Conservation (phyloP, 768 basidiomycete species). For the Lactifluus subvellereus region DNA sequence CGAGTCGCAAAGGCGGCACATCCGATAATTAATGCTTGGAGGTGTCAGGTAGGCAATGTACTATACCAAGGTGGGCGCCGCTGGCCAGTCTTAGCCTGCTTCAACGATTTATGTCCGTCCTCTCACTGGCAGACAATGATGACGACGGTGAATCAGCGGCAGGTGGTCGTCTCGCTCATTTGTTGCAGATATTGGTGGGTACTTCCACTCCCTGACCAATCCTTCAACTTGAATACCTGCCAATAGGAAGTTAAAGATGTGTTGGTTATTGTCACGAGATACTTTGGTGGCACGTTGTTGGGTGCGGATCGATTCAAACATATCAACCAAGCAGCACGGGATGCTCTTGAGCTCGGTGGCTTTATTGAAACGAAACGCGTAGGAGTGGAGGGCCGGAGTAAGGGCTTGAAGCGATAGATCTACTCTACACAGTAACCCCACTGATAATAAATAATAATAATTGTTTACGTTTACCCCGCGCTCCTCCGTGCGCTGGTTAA, state of each 20-base stretch:
- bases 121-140: constrained; percentile 64
- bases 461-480: too few relatives aligned
- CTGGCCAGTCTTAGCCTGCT: background rate
- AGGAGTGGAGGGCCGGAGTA: background rate
- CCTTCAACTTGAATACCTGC: background rate
- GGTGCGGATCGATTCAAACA: constrained; percentile 88
- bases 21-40: constrained; percentile 34
- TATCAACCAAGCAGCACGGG: constrained; percentile 92
- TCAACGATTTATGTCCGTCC: background rate
- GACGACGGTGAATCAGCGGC: constrained; percentile 95
- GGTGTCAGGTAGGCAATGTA: constrained; percentile 28
- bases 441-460: too few relatives aligned
- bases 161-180: constrained; percentile 82
- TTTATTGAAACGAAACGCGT: constrained; percentile 51
- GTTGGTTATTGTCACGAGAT: constrained; percentile 87
- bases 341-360: constrained; percentile 82
- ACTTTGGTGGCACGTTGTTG: constrained; percentile 88
- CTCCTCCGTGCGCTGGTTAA: too few relatives aligned
- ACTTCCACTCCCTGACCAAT: background rate
- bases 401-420: background rate
- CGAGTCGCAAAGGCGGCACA: constrained; percentile 33
- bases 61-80: constrained; percentile 30
- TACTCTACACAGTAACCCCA: background rate
- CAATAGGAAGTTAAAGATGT: constrained; percentile 73
- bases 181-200: constrained; percentile 40